phyloP scores from a whole-genome alignment of 1,284 basidiomycete genomes.

The Coriolopsis trogii region DNA sequence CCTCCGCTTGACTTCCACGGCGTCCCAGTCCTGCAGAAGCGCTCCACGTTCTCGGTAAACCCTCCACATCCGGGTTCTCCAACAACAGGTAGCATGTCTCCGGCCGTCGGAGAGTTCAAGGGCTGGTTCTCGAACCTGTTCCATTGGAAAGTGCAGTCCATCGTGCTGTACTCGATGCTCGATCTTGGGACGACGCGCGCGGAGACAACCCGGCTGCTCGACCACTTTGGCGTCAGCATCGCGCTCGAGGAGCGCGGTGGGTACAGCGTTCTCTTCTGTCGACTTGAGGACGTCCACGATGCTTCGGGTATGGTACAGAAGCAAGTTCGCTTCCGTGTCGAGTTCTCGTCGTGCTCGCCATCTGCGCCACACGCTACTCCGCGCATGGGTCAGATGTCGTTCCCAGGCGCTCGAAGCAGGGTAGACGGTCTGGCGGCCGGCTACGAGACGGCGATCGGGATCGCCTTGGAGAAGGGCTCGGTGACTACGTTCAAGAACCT shows the following conservation, averaged over 20 bases:
- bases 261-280: conserved; percentile 60
- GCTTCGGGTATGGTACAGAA: conserved; percentile 52
- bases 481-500: conserved; percentile 79
- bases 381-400: conserved; percentile 4
- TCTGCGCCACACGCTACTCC: conserved; percentile 1
- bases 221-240: conserved; percentile 65
- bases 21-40: conserved; percentile 32
- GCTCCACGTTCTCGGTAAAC: conserved; percentile 38
- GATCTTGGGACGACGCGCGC: conserved; percentile 63
- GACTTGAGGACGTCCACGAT: conserved; percentile 59
- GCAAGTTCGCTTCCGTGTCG: conserved; percentile 63
- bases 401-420: conserved; percentile 26
- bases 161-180: conserved; percentile 71
- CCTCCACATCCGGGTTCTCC: conserved; percentile 38
- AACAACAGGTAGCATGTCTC: conserved; percentile 39
- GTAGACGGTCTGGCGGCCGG: conserved; percentile 25
- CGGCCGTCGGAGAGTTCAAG: conserved; percentile 76
- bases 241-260: conserved; percentile 51
- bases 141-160: conserved; percentile 69
- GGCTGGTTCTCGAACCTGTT: conserved; percentile 84
- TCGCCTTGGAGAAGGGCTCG: conserved; percentile 90
- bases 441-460: conserved; percentile 41
- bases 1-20: conserved; percentile 40
- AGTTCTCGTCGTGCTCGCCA: conserved; percentile 52
- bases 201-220: conserved; percentile 69